A percentile compares a stretch with the other conserved stretches of the same genome.
phyloP scores from a whole-genome alignment of 306 rosid genomes.

The Albizia julibrissin region DNA sequence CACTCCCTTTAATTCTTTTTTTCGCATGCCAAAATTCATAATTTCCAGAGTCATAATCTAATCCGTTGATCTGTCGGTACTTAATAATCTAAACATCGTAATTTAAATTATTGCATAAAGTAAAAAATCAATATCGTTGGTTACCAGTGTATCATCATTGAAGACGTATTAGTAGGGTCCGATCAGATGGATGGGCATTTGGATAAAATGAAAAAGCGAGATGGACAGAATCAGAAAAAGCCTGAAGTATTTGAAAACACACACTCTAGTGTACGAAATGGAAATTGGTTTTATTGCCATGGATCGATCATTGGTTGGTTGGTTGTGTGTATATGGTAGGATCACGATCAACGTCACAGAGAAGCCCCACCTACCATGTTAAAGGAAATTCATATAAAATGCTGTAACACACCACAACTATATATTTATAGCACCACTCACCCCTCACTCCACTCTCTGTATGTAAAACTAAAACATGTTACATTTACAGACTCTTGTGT shows the following conservation, averaged over 20 bases:
- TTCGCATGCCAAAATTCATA: neutral
- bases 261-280: neutral
- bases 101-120: neutral
- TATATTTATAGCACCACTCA: neutral
- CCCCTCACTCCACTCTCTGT: neutral
- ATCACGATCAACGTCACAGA: neutral
- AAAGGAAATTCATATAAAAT: neutral
- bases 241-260: neutral
- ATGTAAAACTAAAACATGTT: neutral
- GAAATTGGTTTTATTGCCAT: conserved; percentile 25
- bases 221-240: neutral
- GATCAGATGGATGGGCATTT: neutral
- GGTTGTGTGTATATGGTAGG: neutral
- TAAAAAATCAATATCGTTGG: no score
- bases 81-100: neutral
- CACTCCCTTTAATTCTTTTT: neutral
- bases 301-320: conserved; percentile 3
- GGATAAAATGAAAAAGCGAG: neutral
- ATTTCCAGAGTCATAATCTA: neutral
- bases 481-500: neutral
- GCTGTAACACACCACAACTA: neutral
- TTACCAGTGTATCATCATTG: no score
- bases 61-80: neutral
- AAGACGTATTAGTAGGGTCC: neutral
- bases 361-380: neutral